Base-by-base conservation (phyloP, 371 early-diverging fungal genomes). In the Apophysomyces ossiformis region DNA sequence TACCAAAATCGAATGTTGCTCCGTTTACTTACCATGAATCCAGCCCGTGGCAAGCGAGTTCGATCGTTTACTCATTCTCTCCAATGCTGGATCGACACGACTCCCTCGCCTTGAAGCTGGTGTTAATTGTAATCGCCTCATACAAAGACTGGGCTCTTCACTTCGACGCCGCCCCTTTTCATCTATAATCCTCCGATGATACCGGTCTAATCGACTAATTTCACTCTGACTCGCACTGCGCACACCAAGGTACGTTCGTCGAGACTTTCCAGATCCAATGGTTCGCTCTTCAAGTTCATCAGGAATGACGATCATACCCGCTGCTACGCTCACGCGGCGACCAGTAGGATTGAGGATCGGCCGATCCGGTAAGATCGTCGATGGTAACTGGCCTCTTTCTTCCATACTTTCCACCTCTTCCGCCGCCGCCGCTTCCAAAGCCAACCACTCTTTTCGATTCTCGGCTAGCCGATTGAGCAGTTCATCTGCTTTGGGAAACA, bases 401-500 rank as follows among this genome's bases (percentile, higher is more conserved):
- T 63, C 69, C 6, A 47, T 57, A 4, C 58, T 35, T 37, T 61
- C 15, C 21, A 35, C 61, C 5, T 38, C 56, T 50, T 26, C 32
- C 32, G 21, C 47, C 37, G 16, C 32, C 36, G 39, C 16, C 37
- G n/a, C 69, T 58, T 79, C 73, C 36, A 78, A 58, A 12, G 62
- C 39, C 11, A 76, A 35, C 84, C 84, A 84, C 58, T 78, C 74
- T 41, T 35, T 37, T 21, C 81, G 75, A 66, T 84, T 84, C 0
- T 60, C 63, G 0, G 68, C 68, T 37, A 84, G 45, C 7, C 64
- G 61, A 32, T 74, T 70, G 12, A 87, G 60, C 18, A 87, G 45
- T 7, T 76, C 75, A 1, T 81, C 72, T 13, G 85, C 82, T 32
- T 82, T 82, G 0, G 94, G 93, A 37, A 93, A 82, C 18, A 95